Evolutionary conservation across 2,329 filamentous ascomycete species (phyloP), one percentile per base, ranked within the genome.

Genomic region (Paecilomyces fulvus): DNA sequence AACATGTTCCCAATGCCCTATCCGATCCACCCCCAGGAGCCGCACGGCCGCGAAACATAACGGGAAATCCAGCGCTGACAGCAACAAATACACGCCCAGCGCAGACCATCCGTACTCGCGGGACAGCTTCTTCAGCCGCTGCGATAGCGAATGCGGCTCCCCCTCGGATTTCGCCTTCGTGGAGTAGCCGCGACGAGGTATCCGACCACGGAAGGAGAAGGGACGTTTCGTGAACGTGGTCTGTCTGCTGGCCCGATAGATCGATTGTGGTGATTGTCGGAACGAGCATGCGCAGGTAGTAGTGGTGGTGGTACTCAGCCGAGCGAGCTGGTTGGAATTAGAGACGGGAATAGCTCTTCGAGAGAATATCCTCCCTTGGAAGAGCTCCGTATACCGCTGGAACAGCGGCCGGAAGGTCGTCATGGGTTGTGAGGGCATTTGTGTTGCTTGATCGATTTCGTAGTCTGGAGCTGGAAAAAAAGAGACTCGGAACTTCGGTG

Each of bases 41-140:
- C 87, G 83, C 51, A 99, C 94, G 9, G 94, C 84, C 55, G 95
- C 75, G 76, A 96, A 99, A 75, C 92, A 97, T 70, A 97, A 89
- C 0, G 94, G 94, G 62, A 97, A 95, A 74, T 99, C 94, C 53
- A 96, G 76, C 37, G 89, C 87, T 48, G 89, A 92, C 55, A 99
- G 76, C 1, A 79, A 80, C 10, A 96, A 73, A 73, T 99, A 99
- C 12, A 99, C 89, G n/a, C 91, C 92, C 4, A 96, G 74, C 0
- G 92, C 92, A 3, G 89, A 83, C 90, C 92, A 97, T 46, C 94
- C 94, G 72, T 99, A 99, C 72, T 97, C 92, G 61, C 87, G 85
- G 2, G 88, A 91, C 50, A 99, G 82, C 69, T 89, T 90, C 73
- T 87, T 91, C 69, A 97, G 77, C 25, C 87, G 82, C 60, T 85